Conservation (phyloP, 2,329 filamentous ascomycete genomes). For the Pyrenochaeta sp. region DNA sequence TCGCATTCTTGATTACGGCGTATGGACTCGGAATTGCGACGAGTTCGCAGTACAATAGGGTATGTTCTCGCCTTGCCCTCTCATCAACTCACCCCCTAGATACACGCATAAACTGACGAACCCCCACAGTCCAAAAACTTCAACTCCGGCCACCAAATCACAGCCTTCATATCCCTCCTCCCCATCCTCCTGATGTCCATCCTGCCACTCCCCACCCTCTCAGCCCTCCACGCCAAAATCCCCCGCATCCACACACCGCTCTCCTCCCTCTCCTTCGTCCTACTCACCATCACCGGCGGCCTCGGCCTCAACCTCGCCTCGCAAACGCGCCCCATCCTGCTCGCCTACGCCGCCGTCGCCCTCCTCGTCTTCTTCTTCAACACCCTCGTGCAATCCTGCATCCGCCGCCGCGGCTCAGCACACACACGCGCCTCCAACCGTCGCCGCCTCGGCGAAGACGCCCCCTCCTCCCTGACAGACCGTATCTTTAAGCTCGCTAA, state of each 20-base stretch:
- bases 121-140: constrained; percentile 49
- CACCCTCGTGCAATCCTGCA: constrained; percentile 29
- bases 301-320: constrained; percentile 41
- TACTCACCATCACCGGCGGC: constrained; percentile 42
- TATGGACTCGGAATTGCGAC: constrained; percentile 54
- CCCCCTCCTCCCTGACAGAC: too few relatives aligned
- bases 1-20: constrained; percentile 47
- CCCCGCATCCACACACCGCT: constrained; percentile 47
- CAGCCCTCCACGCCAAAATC: constrained; percentile 50
- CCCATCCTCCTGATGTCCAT: constrained; percentile 34
- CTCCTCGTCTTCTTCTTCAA: constrained; percentile 32
- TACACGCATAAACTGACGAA: constrained; percentile 8
- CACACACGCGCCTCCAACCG: constrained; percentile 26
- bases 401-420: constrained; percentile 35
- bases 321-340: constrained; percentile 29
- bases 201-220: constrained; percentile 30
- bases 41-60: constrained; percentile 49
- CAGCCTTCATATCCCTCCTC: constrained; percentile 59
- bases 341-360: constrained; percentile 37
- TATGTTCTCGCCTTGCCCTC: constrained; percentile 25
- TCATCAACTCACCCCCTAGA: neutral
- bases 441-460: constrained; percentile 18
- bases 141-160: constrained; percentile 56
- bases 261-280: constrained; percentile 50
- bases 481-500: constrained; percentile 29